Conservation (phyloP, 176 grass and related monocot species). For the Pontederia crassipes region DNA sequence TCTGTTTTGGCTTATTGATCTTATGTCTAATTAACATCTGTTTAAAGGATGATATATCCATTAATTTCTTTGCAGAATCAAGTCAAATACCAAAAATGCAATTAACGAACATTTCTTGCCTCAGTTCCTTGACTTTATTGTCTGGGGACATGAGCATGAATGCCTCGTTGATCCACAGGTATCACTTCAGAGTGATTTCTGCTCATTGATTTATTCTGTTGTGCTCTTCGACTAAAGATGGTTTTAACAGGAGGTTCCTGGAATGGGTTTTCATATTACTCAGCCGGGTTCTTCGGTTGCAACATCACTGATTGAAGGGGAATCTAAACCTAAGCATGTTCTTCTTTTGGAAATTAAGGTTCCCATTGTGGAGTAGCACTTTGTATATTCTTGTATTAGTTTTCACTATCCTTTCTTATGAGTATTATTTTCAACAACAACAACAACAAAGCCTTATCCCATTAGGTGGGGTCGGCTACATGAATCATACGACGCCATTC, state of each 20-base stretch:
- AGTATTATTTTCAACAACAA: constrained; percentile 5
- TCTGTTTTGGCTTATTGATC: background rate
- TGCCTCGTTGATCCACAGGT: constrained; percentile 71
- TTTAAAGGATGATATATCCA: background rate
- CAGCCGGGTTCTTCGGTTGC: constrained; percentile 82
- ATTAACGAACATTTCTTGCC: constrained; percentile 64
- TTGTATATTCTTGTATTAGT: constrained; percentile 1
- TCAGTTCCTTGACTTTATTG: constrained; percentile 58
- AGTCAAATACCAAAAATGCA: constrained; percentile 30
- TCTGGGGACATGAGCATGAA: constrained; percentile 94
- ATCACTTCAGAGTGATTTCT: constrained; percentile 2
- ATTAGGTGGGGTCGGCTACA: too few species aligned
- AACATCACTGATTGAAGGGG: constrained; percentile 54
- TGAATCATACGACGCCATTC: too few species aligned
- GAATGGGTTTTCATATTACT: constrained; percentile 76
- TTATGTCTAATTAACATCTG: background rate
- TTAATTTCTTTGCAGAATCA: constrained; percentile 28
- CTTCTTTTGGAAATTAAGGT: constrained; percentile 88
- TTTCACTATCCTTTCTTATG: constrained; percentile 6
- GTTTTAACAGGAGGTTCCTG: constrained; percentile 49
- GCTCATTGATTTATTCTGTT: background rate
- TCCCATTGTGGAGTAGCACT: background rate
- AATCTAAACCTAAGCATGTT: constrained; percentile 70
- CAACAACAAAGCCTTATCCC: too few species aligned
- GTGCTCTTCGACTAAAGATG: constrained; percentile 1